A percentile compares a stretch with the other conserved stretches of the same genome.
Evolutionary conservation across 2,329 filamentous ascomycete species (phyloP).

Genomic region (Acrodontium crateriforme): DNA sequence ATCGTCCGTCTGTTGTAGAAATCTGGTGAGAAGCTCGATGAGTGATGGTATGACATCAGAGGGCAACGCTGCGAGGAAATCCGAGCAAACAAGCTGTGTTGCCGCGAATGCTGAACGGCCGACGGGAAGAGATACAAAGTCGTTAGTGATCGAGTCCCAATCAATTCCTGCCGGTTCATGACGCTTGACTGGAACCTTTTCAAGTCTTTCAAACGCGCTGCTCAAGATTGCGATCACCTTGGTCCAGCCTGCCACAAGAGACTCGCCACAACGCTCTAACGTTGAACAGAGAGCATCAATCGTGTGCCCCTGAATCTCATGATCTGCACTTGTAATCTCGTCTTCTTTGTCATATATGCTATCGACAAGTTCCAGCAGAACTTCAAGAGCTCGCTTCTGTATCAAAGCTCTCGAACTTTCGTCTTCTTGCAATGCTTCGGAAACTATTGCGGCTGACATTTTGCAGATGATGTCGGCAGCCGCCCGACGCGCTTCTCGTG

Average conservation of each 20-base stretch:
- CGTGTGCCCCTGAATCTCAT: constrained; percentile 55
- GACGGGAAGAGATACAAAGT: constrained; percentile 52
- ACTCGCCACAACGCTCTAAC: constrained; percentile 79
- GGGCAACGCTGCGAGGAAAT: constrained; percentile 66
- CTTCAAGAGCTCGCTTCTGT: constrained; percentile 18
- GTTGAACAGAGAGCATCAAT: constrained; percentile 54
- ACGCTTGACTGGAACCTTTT: constrained; percentile 1
- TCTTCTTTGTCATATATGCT: constrained; percentile 16
- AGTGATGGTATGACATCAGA: constrained; percentile 61
- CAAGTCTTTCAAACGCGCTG: constrained; percentile 52
- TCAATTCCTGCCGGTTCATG: constrained; percentile 9
- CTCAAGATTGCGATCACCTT: constrained; percentile 74
- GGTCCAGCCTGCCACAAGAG: constrained; percentile 69
- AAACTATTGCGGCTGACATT: constrained; percentile 34
- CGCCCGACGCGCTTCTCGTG: constrained; percentile 32
- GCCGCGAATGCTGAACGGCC: constrained; percentile 81
- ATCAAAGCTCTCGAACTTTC: constrained; percentile 18
- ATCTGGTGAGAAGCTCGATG: constrained; percentile 77
- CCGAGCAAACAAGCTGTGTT: constrained; percentile 82
- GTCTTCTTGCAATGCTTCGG: constrained; percentile 38
- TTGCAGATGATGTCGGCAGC: constrained; percentile 37
- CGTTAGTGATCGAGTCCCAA: constrained; percentile 16
- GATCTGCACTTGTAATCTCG: constrained; percentile 15
- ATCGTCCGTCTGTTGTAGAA: constrained; percentile 79
- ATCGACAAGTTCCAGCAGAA: constrained; percentile 35